Conservation (phyloP, 805 yeast species). For the Candida odintsovae region DNA sequence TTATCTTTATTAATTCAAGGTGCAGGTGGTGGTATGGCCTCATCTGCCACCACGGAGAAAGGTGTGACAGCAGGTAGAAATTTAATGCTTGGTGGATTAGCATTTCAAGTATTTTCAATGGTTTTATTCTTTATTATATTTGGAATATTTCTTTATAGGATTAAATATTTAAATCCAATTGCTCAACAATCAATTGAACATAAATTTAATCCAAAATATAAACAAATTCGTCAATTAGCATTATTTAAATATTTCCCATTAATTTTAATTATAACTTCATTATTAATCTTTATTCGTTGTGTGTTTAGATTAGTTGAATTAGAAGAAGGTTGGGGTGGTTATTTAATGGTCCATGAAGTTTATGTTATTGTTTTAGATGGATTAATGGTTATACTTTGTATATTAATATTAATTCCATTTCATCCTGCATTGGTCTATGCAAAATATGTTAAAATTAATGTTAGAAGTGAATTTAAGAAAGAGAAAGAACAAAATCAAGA, state of each 20-base stretch:
- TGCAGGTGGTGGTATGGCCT: slow-evolving; percentile 47
- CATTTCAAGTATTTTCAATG: slow-evolving; percentile 71
- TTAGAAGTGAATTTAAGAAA: not conserved
- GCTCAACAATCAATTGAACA: slow-evolving; percentile 24
- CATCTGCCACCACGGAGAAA: slow-evolving; percentile 27
- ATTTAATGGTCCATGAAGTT: slow-evolving; percentile 52
- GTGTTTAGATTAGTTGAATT: slow-evolving; percentile 70
- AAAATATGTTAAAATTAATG: not conserved
- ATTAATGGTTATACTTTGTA: slow-evolving; percentile 50
- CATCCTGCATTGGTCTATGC: slow-evolving; percentile 60
- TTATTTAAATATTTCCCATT: slow-evolving; percentile 39
- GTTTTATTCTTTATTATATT: slow-evolving; percentile 47
- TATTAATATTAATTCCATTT: slow-evolving; percentile 40
- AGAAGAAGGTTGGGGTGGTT: slow-evolving; percentile 66
- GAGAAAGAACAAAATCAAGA: not conserved
- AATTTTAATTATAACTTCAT: slow-evolving; percentile 39
- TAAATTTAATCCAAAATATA: slow-evolving; percentile 31
- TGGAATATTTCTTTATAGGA: slow-evolving; percentile 38
- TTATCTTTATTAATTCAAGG: slow-evolving; percentile 63
- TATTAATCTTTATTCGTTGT: slow-evolving; percentile 59
- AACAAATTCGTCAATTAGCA: slow-evolving; percentile 28
- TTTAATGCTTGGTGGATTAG: slow-evolving; percentile 73
- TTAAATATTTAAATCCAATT: slow-evolving; percentile 26
- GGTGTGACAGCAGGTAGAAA: slow-evolving; percentile 43
- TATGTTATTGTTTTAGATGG: slow-evolving; percentile 58